Evolutionary conservation across 345 rosid species (phyloP), one percentile per base, ranked within the genome.

Genomic region (Hypericum androsaemum): DNA sequence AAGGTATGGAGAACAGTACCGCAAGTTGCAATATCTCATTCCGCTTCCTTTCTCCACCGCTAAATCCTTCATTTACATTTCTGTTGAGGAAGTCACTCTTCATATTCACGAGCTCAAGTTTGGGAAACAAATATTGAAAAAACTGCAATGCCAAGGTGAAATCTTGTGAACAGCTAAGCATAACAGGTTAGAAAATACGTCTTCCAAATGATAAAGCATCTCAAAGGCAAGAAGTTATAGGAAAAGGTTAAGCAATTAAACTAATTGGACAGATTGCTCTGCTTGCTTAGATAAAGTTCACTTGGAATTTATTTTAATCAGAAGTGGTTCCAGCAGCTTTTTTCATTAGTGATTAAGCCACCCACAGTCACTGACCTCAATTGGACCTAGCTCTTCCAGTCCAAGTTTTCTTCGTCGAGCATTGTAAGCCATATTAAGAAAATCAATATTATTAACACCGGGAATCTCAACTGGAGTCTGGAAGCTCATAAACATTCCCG

Each of bases 41-140:
- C 57, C 90, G 95, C 64, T 94, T 94, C 71, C 77, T 88, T 77
- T 94, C 97, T 57, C 97, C 99, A 10, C 99, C 97, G 57, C 98
- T 92, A 62, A 92, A 92, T 22, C 98, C 99, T 80, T 86, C 99
- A 73, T 94, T 88, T 37, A 94, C 99, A 72, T 92, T 92, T 75
- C 99, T 75, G 66, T 86, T 81, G 32, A 92, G 86, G 68, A 85
- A 92, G 72, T 88, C 97, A 0, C 66, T 81, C 77, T 83, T 83
- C 94, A 88, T 88, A 69, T 86, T 92, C 76, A 92, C 79, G 38
- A 72, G 74, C 64, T 79, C 81, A 6, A 92, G 90, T 68, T 92
- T 92, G 44, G 95, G 81, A 59, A 67, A 74, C 47, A 92, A 52
- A 55, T 77, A 79, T 54, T 79, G 77, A 70, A 73, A 88, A 72